Percentiles rank a stretch among this genome's conserved stretches.
Conservation (phyloP, 2,329 filamentous ascomycete genomes). For the Pseudocercospora eumusae region DNA sequence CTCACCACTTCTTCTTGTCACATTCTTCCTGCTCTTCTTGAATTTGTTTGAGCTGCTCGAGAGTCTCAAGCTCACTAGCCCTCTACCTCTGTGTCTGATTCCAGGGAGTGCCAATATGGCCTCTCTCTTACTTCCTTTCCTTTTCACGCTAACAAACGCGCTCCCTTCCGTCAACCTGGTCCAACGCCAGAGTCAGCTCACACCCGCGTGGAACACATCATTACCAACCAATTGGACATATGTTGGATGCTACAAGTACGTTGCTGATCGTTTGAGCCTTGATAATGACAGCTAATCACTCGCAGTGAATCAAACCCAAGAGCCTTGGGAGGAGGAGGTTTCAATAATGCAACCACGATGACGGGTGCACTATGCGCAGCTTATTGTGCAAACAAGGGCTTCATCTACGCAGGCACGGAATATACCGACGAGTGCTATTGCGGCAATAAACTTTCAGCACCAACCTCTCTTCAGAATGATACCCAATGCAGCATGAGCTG, state of each 20-base stretch:
- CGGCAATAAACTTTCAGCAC: conserved; percentile 30
- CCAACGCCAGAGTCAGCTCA: conserved; percentile 14
- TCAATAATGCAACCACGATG: conserved; percentile 24
- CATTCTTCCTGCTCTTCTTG: background rate
- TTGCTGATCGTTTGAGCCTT: background rate
- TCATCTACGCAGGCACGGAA: conserved; percentile 34
- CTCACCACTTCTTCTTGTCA: background rate
- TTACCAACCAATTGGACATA: conserved; percentile 31
- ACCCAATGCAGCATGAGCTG: conserved; percentile 36
- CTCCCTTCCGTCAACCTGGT: conserved; percentile 8
- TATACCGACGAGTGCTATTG: conserved; percentile 26
- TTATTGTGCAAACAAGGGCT: conserved; percentile 28
- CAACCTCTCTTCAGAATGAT: conserved; percentile 27
- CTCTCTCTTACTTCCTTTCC: background rate
- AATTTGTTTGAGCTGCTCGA: background rate
- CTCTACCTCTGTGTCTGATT: background rate
- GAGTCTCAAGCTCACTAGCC: background rate
- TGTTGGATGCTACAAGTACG: conserved; percentile 30
- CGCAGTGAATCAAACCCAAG: conserved; percentile 26
- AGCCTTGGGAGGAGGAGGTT: conserved; percentile 21
- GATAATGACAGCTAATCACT: background rate
- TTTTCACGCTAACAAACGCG: background rate
- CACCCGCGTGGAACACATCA: conserved; percentile 22
- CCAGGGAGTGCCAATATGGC: background rate
- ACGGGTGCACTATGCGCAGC: conserved; percentile 28